Base-by-base conservation (phyloP, 2,329 filamentous ascomycete genomes). In the Exophiala aquamarina region DNA sequence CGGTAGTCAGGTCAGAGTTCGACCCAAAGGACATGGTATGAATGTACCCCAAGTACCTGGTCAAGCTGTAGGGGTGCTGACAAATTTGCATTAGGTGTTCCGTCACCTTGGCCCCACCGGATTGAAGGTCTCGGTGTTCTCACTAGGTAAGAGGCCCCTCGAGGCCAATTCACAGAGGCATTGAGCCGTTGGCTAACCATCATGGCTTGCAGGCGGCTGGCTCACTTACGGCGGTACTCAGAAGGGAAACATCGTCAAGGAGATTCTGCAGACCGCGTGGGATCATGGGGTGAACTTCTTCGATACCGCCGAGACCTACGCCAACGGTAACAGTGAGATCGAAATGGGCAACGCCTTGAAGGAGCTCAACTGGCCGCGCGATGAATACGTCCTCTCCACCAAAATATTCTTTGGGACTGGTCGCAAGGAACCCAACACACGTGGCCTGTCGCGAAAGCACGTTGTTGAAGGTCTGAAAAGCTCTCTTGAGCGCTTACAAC, bases 81-180 rank as follows among this genome's bases (percentile, higher is more conserved):
- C 13, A 64, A 67, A 14, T 17, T 2, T 63, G 67, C 53, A n/a
- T n/a, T 26, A 86, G 86, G 37, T 56, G 34, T 56, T 56, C 44
- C 80, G 83, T 56, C 82, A 81, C 66, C 73, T 87, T 8, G 84
- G 84, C 59, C 77, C 76, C 36, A 83, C 84, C 8, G 86, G 86
- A 44, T 77, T 89, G 15, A 82, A 88, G 65, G 84, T 89, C 28
- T 89, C 85, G 36, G 77, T 82, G 40, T 83, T 90, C 54, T 83
- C 82, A 1, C 73, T 89, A 3, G 86, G 52, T 55, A 52, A 17
- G 47, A 7, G 4, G n/a, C 32, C 26, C 13, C 6, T 20, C 5
- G 17, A 32, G 8, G 7, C 19, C 17, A 15, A 19, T 33, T 4
- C 11, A n/a, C 5, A 9, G 14, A 13, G 7, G 3, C 6, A 26